Conservation (phyloP, 2,329 filamentous ascomycete genomes). For the Xylaria sp. region DNA sequence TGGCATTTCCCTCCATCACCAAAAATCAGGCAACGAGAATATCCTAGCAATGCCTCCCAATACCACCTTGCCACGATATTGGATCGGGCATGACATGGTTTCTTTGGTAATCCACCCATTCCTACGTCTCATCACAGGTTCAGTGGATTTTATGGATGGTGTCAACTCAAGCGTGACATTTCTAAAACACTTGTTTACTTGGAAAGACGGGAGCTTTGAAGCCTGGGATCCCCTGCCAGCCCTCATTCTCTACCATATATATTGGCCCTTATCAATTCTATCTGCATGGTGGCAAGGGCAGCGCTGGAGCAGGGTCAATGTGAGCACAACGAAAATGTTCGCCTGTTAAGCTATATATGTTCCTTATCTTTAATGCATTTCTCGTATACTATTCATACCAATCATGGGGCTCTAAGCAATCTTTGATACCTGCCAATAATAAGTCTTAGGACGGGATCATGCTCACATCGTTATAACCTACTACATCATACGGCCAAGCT, state of each 20-base stretch:
- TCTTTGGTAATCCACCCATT: slow-evolving; percentile 55
- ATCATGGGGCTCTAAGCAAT: too few relatives aligned
- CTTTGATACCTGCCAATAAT: too few relatives aligned
- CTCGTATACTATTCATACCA: too few relatives aligned
- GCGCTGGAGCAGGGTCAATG: slow-evolving; percentile 70
- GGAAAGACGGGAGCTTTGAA: slow-evolving; percentile 61
- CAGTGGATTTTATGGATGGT: slow-evolving; percentile 29
- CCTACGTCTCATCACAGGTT: slow-evolving; percentile 42
- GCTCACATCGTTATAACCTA: too few relatives aligned
- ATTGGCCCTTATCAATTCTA: slow-evolving; percentile 60
- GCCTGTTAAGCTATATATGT: slow-evolving; percentile 14
- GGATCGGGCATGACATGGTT: slow-evolving; percentile 71
- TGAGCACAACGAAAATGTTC: slow-evolving; percentile 62
- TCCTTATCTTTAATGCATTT: too few relatives aligned
- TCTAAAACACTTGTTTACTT: slow-evolving; percentile 49
- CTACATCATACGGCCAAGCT: too few relatives aligned
- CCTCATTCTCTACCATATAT: slow-evolving; percentile 62
- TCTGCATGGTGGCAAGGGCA: slow-evolving; percentile 50
- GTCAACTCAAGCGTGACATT: slow-evolving; percentile 39
- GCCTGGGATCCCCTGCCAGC: slow-evolving; percentile 61
- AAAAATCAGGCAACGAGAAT: neutral
- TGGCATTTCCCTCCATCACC: neutral
- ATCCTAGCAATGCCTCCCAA: slow-evolving; percentile 33
- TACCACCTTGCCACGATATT: slow-evolving; percentile 54
- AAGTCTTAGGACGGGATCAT: too few relatives aligned